Conservation (phyloP, 257 asterid genomes). For the Forsythia suspensa region DNA sequence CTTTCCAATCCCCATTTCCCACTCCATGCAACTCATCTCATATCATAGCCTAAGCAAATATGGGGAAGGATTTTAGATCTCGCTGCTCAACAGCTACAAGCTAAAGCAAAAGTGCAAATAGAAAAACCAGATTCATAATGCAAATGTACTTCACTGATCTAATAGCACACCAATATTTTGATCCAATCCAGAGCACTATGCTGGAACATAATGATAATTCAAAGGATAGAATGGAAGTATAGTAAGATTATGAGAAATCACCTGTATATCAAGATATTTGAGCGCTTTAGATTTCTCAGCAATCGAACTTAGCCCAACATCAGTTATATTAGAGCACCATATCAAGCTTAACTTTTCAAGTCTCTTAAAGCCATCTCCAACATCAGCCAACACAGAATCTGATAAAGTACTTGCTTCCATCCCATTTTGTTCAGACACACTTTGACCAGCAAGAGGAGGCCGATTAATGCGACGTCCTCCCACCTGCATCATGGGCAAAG, state of each 20-base stretch:
- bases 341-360: slow-evolving; percentile 78
- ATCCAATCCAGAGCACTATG: too few relatives aligned
- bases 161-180: too few relatives aligned
- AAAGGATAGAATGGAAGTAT: background rate
- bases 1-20: too few relatives aligned
- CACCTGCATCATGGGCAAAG: slow-evolving; percentile 39
- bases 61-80: too few relatives aligned
- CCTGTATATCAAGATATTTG: slow-evolving; percentile 80
- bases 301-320: slow-evolving; percentile 62
- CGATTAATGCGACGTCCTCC: slow-evolving; percentile 46
- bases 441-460: slow-evolving; percentile 33
- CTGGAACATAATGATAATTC: background rate
- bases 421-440: slow-evolving; percentile 41
- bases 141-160: too few relatives aligned
- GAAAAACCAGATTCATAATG: too few relatives aligned
- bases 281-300: slow-evolving; percentile 59
- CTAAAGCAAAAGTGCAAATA: too few relatives aligned
- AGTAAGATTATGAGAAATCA: slow-evolving; percentile 17
- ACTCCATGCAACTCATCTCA: too few relatives aligned
- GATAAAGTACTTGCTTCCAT: slow-evolving; percentile 59
- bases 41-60: too few relatives aligned
- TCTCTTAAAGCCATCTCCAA: slow-evolving; percentile 58
- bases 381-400: slow-evolving; percentile 67
- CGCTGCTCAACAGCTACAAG: too few relatives aligned
- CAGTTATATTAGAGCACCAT: slow-evolving; percentile 78